Evolutionary conservation across 345 rosid species (phyloP).

Genomic region (Cardamine chenopodiifolia): DNA sequence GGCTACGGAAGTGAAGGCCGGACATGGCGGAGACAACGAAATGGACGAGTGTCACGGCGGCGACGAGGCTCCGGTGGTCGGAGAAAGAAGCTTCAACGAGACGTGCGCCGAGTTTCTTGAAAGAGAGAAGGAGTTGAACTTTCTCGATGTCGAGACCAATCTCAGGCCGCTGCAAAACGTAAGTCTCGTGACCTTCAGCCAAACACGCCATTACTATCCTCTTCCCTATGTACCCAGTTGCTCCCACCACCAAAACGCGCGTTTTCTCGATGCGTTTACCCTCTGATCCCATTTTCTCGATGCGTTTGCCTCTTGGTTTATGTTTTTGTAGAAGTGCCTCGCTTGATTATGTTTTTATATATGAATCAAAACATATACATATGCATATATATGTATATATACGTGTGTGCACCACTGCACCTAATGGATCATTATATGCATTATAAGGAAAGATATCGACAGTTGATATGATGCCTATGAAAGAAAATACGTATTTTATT

Average conservation of each 20-base stretch:
- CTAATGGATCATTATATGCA: slow-evolving; percentile 37
- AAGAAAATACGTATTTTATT: background rate
- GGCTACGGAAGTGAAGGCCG: slow-evolving; percentile 82
- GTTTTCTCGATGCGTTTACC: slow-evolving; percentile 34
- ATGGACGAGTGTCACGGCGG: slow-evolving; percentile 66
- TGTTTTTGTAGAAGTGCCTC: slow-evolving; percentile 11
- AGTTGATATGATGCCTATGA: slow-evolving; percentile 9
- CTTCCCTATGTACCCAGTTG: slow-evolving; percentile 81
- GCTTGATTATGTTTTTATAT: slow-evolving; percentile 2
- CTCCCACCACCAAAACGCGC: slow-evolving; percentile 69
- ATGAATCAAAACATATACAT: slow-evolving; percentile 13
- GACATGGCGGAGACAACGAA: slow-evolving; percentile 81
- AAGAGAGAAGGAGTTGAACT: slow-evolving; percentile 60
- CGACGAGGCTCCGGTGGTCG: slow-evolving; percentile 50
- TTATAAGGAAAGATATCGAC: slow-evolving; percentile 36
- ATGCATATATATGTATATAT: background rate
- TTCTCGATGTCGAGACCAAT: slow-evolving; percentile 77
- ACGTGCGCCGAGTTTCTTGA: slow-evolving; percentile 62
- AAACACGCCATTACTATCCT: slow-evolving; percentile 77
- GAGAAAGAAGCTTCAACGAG: slow-evolving; percentile 62
- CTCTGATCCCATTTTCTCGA: slow-evolving; percentile 17
- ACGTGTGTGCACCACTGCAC: slow-evolving; percentile 8
- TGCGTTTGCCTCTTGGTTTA: background rate
- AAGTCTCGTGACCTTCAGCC: slow-evolving; percentile 65
- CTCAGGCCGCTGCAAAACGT: slow-evolving; percentile 61